These are phyloP conservation scores for Elymus sibiricus DNA, from an alignment of 176 grass and related monocot genomes.

Conservation along the genomic window DNA sequence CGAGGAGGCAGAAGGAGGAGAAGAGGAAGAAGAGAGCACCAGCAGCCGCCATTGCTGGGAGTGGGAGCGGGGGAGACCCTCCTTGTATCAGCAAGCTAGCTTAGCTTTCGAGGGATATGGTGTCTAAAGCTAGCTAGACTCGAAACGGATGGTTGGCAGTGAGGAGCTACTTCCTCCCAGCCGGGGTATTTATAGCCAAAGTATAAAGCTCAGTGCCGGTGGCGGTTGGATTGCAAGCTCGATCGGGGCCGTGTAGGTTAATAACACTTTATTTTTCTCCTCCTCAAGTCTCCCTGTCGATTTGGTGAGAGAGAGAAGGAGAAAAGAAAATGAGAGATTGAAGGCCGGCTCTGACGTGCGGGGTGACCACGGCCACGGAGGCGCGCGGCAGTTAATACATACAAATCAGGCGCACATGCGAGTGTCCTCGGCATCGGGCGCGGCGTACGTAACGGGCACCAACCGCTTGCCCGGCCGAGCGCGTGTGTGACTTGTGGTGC, in stretches of 20 bases:
- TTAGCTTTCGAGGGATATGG: neutral
- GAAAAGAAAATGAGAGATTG: neutral
- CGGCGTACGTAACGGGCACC: constrained; percentile 12
- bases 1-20: constrained; percentile 23
- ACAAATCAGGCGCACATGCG: constrained; percentile 56
- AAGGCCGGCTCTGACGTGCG: constrained; percentile 3
- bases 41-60: constrained; percentile 22
- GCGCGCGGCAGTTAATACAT: constrained; percentile 35
- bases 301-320: neutral
- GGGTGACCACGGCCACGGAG: constrained; percentile 2
- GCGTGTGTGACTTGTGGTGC: neutral
- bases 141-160: constrained; percentile 22
- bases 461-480: neutral
- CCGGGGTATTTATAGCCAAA: constrained; percentile 28
- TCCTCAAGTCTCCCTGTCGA: neutral
- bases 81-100: neutral
- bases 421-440: neutral
- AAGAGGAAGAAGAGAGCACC: constrained; percentile 22
- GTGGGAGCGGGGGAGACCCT: neutral
- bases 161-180: neutral
- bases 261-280: neutral
- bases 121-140: neutral
- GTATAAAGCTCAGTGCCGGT: neutral
- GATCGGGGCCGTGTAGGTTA: neutral
- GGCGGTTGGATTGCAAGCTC: constrained; percentile 35